These are phyloP conservation scores for Fusarium veterinarium DNA, from an alignment of 2,329 filamentous ascomycete species.

Conservation along the genomic window DNA sequence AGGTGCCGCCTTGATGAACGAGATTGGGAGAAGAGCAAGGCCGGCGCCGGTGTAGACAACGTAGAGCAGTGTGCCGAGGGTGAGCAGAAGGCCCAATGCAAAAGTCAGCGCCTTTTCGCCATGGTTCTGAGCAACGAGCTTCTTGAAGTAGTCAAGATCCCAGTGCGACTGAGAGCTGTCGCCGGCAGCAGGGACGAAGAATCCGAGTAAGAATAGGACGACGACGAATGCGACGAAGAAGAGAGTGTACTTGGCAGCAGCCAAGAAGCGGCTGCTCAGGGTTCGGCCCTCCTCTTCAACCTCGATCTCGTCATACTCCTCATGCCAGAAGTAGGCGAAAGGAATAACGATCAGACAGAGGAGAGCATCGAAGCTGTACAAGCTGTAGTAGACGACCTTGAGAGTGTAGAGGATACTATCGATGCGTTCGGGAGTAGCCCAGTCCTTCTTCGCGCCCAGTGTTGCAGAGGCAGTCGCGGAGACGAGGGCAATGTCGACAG, in stretches of 20 bases:
- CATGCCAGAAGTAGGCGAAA: slow-evolving; percentile 98
- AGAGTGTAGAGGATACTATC: slow-evolving; percentile 82
- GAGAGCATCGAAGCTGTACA: slow-evolving; percentile 92
- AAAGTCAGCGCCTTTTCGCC: slow-evolving; percentile 95
- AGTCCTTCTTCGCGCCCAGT: slow-evolving; percentile 88
- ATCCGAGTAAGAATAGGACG: slow-evolving; percentile 89
- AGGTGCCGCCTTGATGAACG: slow-evolving; percentile 91
- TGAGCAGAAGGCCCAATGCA: slow-evolving; percentile 86
- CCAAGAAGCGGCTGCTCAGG: slow-evolving; percentile 76
- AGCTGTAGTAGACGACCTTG: slow-evolving; percentile 88
- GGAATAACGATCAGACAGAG: slow-evolving; percentile 91
- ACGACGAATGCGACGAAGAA: slow-evolving; percentile 84
- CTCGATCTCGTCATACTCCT: slow-evolving; percentile 95
- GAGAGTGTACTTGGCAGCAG: slow-evolving; percentile 91
- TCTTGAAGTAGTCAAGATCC: slow-evolving; percentile 93
- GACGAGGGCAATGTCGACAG: slow-evolving; percentile 94
- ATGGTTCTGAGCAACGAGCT: slow-evolving; percentile 80
- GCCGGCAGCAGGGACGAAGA: slow-evolving; percentile 88
- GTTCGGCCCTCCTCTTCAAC: slow-evolving; percentile 85
- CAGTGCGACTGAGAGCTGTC: slow-evolving; percentile 73
- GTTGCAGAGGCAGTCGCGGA: slow-evolving; percentile 84
- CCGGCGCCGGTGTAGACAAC: slow-evolving; percentile 89
- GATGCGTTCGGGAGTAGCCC: slow-evolving; percentile 87
- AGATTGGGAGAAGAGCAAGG: slow-evolving; percentile 87
- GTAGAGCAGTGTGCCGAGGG: slow-evolving; percentile 87